These are phyloP conservation scores for Gossypium sturtianum DNA, from an alignment of 345 rosid genomes.

Conservation along the genomic window DNA sequence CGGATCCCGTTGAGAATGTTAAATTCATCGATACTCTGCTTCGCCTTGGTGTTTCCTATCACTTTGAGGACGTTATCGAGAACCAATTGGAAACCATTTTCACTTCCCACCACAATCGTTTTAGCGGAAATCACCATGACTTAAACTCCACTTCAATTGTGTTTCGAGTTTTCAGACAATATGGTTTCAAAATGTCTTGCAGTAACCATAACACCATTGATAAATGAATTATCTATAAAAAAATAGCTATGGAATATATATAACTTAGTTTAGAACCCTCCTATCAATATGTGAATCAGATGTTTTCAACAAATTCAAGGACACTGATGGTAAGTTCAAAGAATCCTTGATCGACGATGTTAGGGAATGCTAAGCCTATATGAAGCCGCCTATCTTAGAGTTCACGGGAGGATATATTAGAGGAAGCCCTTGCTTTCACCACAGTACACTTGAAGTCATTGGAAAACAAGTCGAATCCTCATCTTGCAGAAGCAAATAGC, in stretches of 20 bases:
- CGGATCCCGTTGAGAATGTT: not conserved
- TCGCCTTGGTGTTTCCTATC: not conserved
- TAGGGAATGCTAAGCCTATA: not conserved
- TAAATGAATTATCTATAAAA: not conserved
- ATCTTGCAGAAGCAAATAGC: not conserved
- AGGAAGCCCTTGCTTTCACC: constrained; percentile 4
- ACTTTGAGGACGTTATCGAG: not conserved
- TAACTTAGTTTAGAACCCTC: not conserved
- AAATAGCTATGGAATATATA: not conserved
- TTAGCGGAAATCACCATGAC: not conserved
- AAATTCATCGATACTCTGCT: not conserved
- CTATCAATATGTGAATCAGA: not conserved
- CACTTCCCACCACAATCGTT: not conserved
- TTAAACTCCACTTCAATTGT: not conserved
- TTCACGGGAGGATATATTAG: not conserved
- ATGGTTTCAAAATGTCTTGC: not conserved
- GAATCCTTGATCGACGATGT: not conserved
- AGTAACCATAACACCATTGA: not conserved
- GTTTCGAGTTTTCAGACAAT: not conserved
- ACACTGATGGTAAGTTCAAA: not conserved
- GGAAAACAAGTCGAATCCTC: not conserved
- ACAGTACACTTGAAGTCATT: not conserved
- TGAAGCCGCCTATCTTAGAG: not conserved
- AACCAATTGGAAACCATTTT: not conserved
- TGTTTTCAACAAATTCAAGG: not conserved